phyloP scores from a whole-genome alignment of 805 yeast genomes.

The Lipomyces spencermartinsiae region DNA sequence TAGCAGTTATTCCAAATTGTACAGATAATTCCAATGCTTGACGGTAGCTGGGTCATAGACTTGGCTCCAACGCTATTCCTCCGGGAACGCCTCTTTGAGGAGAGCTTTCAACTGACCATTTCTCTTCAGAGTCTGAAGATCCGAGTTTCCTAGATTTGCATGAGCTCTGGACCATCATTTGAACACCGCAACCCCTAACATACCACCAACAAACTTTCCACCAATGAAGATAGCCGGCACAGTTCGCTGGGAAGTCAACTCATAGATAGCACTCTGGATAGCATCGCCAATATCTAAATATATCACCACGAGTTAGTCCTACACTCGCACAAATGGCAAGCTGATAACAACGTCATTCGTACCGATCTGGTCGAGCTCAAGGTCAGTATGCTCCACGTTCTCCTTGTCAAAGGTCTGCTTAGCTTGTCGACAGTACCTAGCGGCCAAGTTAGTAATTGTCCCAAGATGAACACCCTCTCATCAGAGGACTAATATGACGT shows the following conservation, averaged over 20 bases:
- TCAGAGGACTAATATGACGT: conserved; percentile 6
- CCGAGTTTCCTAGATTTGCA: conserved; percentile 60
- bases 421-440: conserved; percentile 51
- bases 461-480: not conserved
- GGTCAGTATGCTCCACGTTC: conserved; percentile 53
- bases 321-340: not conserved
- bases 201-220: conserved; percentile 93
- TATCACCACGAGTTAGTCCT: not conserved
- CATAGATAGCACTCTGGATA: conserved; percentile 76
- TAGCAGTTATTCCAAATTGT: not conserved
- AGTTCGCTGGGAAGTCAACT: conserved; percentile 86
- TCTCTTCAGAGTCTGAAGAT: conserved; percentile 73
- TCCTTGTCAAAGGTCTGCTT: conserved; percentile 51
- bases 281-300: conserved; percentile 69
- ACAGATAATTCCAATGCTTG: not conserved
- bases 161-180: not conserved
- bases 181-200: not conserved
- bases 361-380: conserved; percentile 44
- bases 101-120: conserved; percentile 61
- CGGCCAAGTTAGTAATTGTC: conserved; percentile 18
- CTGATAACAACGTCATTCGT: conserved; percentile 38
- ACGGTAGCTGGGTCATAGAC: not conserved
- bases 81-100: conserved; percentile 39
- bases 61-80: not conserved
- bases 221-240: conserved; percentile 92